Base-by-base conservation (phyloP, 352 stramenopile species). In the Thalassiosira oceanica region DNA sequence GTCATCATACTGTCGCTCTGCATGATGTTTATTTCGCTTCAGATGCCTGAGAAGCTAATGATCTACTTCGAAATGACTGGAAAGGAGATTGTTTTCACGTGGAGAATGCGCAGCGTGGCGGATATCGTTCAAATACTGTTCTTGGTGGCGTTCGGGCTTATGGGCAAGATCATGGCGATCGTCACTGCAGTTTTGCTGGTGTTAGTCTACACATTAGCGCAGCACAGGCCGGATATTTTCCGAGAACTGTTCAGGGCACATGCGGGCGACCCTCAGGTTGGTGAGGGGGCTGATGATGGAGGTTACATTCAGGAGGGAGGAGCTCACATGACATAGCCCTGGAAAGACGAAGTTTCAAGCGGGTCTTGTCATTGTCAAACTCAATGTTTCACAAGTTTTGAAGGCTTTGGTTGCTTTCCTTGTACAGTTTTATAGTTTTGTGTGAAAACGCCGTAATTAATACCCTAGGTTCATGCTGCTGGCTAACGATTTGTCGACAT, bases 191-290 rank as follows among this genome's bases (percentile, higher is more conserved):
- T 65, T 5, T 58, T 70, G n/a, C 54, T 68, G n/a, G 44, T 57
- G n/a, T n/a, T 58, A 7, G 37, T 52, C 11, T 53, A 60, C 23
- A 53, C 35, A 29, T 48, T 77, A 18, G 66, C 66, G 26, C 20
- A 77, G 24, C 52, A 67, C n/a, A 63, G 66, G 42, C 66, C 66
- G 2, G 66, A 77, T 61, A 70, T 77, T 61, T 77, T 77, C 51
- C 48, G 57, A 15, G 66, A 69, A 31, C 60, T 71, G 33, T 77
- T 77, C 49, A 43, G 66, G n/a, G 41, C 55, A 28, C 48, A 77
- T 53, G 44, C 43, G 1, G 43, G 54, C 49, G 66, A 77, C 67
- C 66, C 66, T 15, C 43, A 54, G 6, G 24, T 70, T 48, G 57
- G 28, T 11, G 57, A 69, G 16, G 37, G 16, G 15, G 46, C 61